phyloP scores from a whole-genome alignment of 1,139 yeast genomes.

The Saccharomyces hybrid region DNA sequence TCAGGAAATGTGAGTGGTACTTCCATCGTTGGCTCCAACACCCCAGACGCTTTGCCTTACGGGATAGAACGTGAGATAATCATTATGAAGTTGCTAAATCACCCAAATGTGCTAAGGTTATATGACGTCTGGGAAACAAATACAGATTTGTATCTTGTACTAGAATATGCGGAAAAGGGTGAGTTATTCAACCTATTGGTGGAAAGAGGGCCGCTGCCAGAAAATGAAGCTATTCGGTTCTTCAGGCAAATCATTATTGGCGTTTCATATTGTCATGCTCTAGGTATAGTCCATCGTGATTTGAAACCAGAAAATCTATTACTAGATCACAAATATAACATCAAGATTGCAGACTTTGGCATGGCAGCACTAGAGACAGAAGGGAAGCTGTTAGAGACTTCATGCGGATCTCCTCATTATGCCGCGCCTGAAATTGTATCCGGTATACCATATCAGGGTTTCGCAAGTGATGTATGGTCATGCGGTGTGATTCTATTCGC shows the following conservation, averaged over 20 bases:
- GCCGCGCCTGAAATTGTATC: slow-evolving; percentile 97
- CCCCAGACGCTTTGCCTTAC: slow-evolving; percentile 64
- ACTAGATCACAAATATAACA: slow-evolving; percentile 76
- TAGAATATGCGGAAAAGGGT: slow-evolving; percentile 97
- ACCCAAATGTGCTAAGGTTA: slow-evolving; percentile 89
- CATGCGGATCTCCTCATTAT: slow-evolving; percentile 97
- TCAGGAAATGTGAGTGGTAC: slow-evolving; percentile 16
- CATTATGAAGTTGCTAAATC: slow-evolving; percentile 82
- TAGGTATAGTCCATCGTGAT: slow-evolving; percentile 92
- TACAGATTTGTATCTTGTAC: slow-evolving; percentile 79
- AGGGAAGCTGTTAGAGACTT: slow-evolving; percentile 79
- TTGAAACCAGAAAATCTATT: slow-evolving; percentile 90
- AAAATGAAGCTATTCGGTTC: slow-evolving; percentile 80
- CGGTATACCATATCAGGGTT: slow-evolving; percentile 90
- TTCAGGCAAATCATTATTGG: slow-evolving; percentile 91
- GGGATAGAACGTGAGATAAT: slow-evolving; percentile 96
- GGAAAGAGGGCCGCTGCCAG: slow-evolving; percentile 80
- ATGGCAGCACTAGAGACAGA: slow-evolving; percentile 97
- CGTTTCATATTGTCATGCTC: slow-evolving; percentile 85
- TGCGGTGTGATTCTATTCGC: slow-evolving; percentile 96
- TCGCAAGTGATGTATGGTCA: slow-evolving; percentile 97
- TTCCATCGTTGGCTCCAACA: slow-evolving; percentile 36
- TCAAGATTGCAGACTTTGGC: slow-evolving; percentile 96
- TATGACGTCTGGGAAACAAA: slow-evolving; percentile 98
- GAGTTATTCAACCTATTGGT: slow-evolving; percentile 88